Evolutionary conservation across 1,284 basidiomycete species (phyloP).

Genomic region (Moesziomyces globuligerus): DNA sequence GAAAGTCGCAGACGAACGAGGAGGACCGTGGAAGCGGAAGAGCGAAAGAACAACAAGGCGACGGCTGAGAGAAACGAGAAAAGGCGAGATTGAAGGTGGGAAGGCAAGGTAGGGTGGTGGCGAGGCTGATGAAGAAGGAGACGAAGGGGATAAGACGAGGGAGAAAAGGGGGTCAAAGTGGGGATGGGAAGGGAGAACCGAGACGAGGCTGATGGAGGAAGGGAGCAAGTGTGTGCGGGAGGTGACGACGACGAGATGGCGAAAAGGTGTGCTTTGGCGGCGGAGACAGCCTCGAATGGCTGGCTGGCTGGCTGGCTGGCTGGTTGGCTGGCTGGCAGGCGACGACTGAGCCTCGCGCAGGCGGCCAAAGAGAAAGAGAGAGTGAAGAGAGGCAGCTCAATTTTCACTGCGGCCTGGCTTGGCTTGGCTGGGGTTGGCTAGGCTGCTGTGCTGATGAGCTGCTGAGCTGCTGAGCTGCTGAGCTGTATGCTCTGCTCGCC

Average conservation of each 20-base stretch:
- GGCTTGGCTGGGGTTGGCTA: too few species aligned
- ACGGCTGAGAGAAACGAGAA: neutral
- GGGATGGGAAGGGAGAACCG: neutral
- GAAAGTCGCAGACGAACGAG: constrained; percentile 1
- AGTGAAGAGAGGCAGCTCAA: too few species aligned
- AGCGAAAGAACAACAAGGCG: neutral
- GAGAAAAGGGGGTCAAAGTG: neutral
- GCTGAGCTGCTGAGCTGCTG: too few species aligned
- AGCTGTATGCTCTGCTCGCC: too few species aligned
- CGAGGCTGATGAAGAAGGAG: neutral
- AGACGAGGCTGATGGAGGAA: neutral
- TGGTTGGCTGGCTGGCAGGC: too few species aligned
- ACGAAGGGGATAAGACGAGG: neutral
- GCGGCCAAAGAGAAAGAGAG: too few species aligned
- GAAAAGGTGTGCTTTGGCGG: too few species aligned
- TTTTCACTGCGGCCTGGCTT: too few species aligned
- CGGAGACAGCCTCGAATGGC: too few species aligned
- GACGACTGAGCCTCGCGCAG: too few species aligned
- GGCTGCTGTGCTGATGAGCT: too few species aligned
- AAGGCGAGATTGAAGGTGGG: neutral
- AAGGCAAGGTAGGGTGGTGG: neutral
- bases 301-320: too few species aligned
- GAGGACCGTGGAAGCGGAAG: neutral
- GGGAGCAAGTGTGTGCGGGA: neutral
- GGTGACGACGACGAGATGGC: neutral